These are phyloP conservation scores for Penicillium polonicum DNA, from an alignment of 2,329 filamentous ascomycete genomes.

Conservation along the genomic window DNA sequence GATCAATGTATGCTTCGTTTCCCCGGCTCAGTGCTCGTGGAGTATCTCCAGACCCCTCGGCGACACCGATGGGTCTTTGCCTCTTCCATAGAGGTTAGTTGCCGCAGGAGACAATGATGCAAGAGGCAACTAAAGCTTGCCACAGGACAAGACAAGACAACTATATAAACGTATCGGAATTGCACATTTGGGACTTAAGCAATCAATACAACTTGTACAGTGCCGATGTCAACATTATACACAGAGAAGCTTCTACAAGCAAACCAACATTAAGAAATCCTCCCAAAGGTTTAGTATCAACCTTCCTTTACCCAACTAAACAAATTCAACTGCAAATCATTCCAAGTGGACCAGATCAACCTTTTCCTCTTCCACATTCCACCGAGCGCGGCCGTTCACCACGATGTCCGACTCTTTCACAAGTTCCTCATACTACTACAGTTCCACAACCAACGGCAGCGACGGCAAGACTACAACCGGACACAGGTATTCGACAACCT, in stretches of 20 bases:
- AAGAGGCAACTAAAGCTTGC: constrained; percentile 11
- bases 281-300: background rate
- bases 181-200: background rate
- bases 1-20: background rate
- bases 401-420: constrained; percentile 30
- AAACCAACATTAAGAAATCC: background rate
- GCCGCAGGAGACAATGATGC: constrained; percentile 8
- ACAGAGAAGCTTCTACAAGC: background rate
- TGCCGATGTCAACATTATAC: background rate
- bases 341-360: constrained; percentile 8
- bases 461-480: constrained; percentile 30
- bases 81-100: constrained; percentile 4
- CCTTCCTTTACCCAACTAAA: background rate
- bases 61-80: background rate
- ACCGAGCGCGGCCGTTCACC: constrained; percentile 4
- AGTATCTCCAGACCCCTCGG: constrained; percentile 1
- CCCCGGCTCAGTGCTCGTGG: background rate
- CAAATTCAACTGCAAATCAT: background rate
- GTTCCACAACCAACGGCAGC: constrained; percentile 28
- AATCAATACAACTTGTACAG: background rate
- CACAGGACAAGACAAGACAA: background rate
- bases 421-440: constrained; percentile 37
- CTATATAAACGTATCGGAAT: constrained; percentile 4
- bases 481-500: constrained; percentile 34
- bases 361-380: constrained; percentile 8